Base-by-base conservation (phyloP, 371 early-diverging fungal genomes). In the Mucor mucedo region DNA sequence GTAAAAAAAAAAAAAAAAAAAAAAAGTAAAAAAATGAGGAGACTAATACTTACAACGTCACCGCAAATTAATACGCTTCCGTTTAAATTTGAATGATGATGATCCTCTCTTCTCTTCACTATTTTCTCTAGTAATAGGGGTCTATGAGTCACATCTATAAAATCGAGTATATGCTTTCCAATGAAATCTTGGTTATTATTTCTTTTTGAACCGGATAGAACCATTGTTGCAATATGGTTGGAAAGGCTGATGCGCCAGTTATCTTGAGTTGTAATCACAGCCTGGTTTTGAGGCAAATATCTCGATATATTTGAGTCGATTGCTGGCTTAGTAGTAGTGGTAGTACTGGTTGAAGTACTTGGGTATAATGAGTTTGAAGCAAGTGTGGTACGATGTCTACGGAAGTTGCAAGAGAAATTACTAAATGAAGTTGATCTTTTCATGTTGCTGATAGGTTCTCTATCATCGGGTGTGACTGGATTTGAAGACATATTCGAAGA, bases 231-330 rank as follows among this genome's bases (percentile, higher is more conserved):
- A 48, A 83, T 81, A 52, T 85, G 82, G 61, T 89, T 89, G 6
- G 83, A 80, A 41, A 85, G 74, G 33, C 84, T 76, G n/a, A 89
- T 82, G 13, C 72, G 57, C 80, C 85, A 81, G 42, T 84, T 72
- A 42, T 79, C 77, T 52, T 87, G 77, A 0, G 87, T 88, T 6
- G 88, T 87, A 21, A 87, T 74, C 41, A 87, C 85, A 28, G 87
- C 89, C 58, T 89, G 86, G 47, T 76, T 85, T 58, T 84, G 84
- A 5, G 89, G 88, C 2, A 83, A 69, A 57, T 85, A 84, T 35
- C 88, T 73, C 0, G 84, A 61, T n/a, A 60, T 56, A 47, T 38
- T 48, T 11, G 41, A n/a, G 30, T 32, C 35, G 35, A 35, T 35
- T 35, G 35, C 10, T 44, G 57, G 8, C 5, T 16, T 16, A 29